phyloP scores from a whole-genome alignment of 768 basidiomycete species.

The Pholiota conissans region DNA sequence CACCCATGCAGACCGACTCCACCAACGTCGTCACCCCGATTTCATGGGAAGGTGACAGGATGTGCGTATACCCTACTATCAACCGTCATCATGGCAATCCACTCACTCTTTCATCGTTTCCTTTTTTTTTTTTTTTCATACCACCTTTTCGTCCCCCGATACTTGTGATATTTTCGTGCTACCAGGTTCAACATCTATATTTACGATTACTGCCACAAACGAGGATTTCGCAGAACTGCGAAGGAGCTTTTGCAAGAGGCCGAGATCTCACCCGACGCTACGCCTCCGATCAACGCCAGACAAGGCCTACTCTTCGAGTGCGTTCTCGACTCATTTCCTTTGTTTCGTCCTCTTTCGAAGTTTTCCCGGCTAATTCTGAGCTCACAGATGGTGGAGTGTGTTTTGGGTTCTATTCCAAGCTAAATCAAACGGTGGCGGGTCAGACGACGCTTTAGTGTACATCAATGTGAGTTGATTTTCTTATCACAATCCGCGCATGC shows the following conservation, averaged over 20 bases:
- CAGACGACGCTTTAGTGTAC: conserved; percentile 75
- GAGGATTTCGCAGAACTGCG: conserved; percentile 75
- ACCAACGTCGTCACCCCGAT: conserved; percentile 27
- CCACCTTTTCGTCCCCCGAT: not conserved
- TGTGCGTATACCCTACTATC: conserved; percentile 47
- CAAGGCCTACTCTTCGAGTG: conserved; percentile 86
- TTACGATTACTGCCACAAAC: conserved; percentile 81
- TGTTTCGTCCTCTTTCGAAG: conserved; percentile 11
- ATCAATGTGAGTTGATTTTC: conserved; percentile 52
- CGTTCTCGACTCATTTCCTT: conserved; percentile 27
- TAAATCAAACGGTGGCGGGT: conserved; percentile 63
- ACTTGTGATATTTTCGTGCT: not conserved
- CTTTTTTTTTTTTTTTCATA: conserved; percentile 7
- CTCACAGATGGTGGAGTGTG: conserved; percentile 80
- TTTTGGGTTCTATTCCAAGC: conserved; percentile 87
- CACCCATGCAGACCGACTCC: conserved; percentile 19
- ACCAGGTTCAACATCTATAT: conserved; percentile 89
- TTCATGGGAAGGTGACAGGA: conserved; percentile 85
- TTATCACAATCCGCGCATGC: conserved; percentile 15
- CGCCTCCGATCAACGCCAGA: conserved; percentile 79
- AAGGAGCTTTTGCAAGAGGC: conserved; percentile 66
- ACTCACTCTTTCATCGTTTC: conserved; percentile 5
- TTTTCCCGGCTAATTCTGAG: conserved; percentile 6
- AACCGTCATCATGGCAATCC: not conserved
- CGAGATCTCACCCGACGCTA: conserved; percentile 57